Base-by-base conservation (phyloP, 306 rosid species). In the Calophaca sinica region DNA sequence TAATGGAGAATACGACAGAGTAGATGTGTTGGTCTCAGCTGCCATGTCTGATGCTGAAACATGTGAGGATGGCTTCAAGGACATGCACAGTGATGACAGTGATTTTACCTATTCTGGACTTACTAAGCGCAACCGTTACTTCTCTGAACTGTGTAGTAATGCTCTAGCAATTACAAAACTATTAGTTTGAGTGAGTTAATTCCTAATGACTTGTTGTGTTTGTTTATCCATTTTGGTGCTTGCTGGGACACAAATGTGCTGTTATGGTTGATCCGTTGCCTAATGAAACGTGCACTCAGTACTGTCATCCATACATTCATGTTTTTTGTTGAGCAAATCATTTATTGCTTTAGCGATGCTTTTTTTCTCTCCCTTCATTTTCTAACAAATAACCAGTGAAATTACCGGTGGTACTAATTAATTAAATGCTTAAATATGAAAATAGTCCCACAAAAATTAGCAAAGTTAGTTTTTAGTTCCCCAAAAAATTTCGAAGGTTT, bases 41-140 rank as follows among this genome's bases (percentile, higher is more conserved):
- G 86, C 83, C 7, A 78, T 83, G 81, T 74, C 86, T 9, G 83
- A 83, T 83, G 59, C 83, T 36, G 81, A 78, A 60, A 83, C 86
- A 20, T 83, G 86, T 38, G 78, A 79, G 36, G 78, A 83, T 68
- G 83, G 83, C 9, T 82, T 82, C 57, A 53, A 33, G 69, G 83
- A 82, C 14, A 11, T 48, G 61, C 13, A 2, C 2, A 70, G 45
- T 6, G 68, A 33, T 5, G 55, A 42, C 13, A 33, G 38, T 9
- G 59, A 11, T 46, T 26, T n/a, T 52, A 59, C 62, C 7, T 20
- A 5, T 2, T 62, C 61, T 53, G 38, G 78, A 58, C 76, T 83
- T 29, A 78, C 45, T 46, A 52, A 78, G 26, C 33, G 39, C 11
- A 83, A 83, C 50, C 33, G 29, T 7, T 31, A 68, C 48, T 83